Percentiles rank a stretch among this genome's conserved stretches.
Evolutionary conservation across 2,329 filamentous ascomycete species (phyloP).

Genomic region (Furcasterigmium sp.): DNA sequence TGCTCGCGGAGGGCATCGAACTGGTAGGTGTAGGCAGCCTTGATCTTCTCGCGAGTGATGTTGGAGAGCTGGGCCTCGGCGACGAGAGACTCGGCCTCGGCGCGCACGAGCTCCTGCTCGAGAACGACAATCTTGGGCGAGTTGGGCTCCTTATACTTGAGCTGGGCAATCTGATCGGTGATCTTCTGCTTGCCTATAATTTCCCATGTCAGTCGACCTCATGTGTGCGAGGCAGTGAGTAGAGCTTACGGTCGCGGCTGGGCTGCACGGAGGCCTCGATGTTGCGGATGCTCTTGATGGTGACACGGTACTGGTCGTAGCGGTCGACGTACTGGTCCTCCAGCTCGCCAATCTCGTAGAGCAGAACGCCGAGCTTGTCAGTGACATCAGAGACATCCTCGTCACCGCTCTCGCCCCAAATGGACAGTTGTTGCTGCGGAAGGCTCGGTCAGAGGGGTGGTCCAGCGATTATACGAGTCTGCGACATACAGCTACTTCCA

Average conservation of each 20-base stretch:
- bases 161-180: constrained; percentile 94
- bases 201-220: constrained; percentile 12
- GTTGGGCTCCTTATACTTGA: constrained; percentile 99
- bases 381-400: constrained; percentile 98
- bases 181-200: constrained; percentile 91
- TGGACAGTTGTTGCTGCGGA: constrained; percentile 87
- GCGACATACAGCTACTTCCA: constrained; percentile 88
- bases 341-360: constrained; percentile 97
- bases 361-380: constrained; percentile 94
- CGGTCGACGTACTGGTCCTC: constrained; percentile 98
- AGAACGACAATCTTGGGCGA: constrained; percentile 96
- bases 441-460: constrained; percentile 7
- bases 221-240: not conserved
- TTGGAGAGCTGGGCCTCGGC: constrained; percentile 98
- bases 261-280: constrained; percentile 98
- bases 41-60: constrained; percentile 98
- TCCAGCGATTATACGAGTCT: not conserved
- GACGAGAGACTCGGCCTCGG: constrained; percentile 97
- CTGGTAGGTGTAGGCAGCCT: constrained; percentile 96
- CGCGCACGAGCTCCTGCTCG: constrained; percentile 96
- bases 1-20: constrained; percentile 97
- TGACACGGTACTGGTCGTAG: constrained; percentile 98
- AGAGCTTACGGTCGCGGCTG: constrained; percentile 82
- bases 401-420: constrained; percentile 94
- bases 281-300: constrained; percentile 98